Evolutionary conservation across 78 protist genomes (phyloP).

Genomic region (Cavenderia fasciculata): DNA sequence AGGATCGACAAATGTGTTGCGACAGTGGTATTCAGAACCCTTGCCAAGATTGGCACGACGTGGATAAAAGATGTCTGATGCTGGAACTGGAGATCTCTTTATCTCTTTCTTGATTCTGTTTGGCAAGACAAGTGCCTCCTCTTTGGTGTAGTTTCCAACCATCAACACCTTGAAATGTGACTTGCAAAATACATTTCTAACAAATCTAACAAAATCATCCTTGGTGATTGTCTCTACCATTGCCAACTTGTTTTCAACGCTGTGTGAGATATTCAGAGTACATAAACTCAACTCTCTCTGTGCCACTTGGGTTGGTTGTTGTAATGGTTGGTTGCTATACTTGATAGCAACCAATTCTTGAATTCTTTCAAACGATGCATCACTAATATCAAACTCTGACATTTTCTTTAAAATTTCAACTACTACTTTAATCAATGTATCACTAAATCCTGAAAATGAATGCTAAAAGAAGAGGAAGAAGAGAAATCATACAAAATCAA

Average conservation of each 20-base stretch:
- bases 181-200: background rate
- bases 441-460: constrained; percentile 18
- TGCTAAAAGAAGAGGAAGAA: no score
- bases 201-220: background rate
- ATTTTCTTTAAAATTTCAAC: background rate
- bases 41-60: background rate
- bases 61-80: background rate
- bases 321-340: no score
- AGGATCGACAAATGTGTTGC: background rate
- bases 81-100: background rate
- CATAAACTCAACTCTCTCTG: background rate
- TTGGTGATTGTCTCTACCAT: background rate
- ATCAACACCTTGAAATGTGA: background rate
- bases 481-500: no score
- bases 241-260: no score
- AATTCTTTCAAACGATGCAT: background rate
- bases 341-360: no score
- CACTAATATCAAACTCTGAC: background rate
- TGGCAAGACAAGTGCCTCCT: background rate
- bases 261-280: background rate
- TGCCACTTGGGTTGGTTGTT: no score
- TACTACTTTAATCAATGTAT: background rate
- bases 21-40: background rate
- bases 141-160: constrained; percentile 23
- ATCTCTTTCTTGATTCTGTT: background rate